Evolutionary conservation across 257 asterid genomes (phyloP).

Genomic region (Solanum paucissectum): DNA sequence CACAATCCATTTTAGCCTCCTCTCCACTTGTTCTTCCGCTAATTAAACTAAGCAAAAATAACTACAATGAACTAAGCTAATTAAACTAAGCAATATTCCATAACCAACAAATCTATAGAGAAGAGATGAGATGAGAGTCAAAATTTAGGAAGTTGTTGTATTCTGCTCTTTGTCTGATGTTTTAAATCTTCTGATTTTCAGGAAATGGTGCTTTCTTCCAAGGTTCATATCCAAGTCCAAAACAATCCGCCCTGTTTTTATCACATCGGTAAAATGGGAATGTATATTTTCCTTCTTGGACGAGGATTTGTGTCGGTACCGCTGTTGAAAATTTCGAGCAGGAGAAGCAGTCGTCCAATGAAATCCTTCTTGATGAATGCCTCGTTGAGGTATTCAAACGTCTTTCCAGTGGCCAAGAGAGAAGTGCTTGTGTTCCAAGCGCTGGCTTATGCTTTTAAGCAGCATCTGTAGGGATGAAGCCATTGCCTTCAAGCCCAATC

Average conservation of each 20-base stretch:
- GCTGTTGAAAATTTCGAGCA: constrained; percentile 13
- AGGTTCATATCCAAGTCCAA: background rate
- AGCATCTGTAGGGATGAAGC: constrained; percentile 27
- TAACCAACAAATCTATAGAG: too few relatives aligned
- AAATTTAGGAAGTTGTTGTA: too few relatives aligned
- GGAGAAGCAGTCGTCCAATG: constrained; percentile 40
- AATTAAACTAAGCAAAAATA: too few relatives aligned
- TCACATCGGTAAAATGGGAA: constrained; percentile 46
- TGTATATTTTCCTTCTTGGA: constrained; percentile 52
- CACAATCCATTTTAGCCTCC: background rate
- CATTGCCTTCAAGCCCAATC: background rate
- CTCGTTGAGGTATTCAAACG: constrained; percentile 29
- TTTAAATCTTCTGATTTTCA: background rate
- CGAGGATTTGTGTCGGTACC: constrained; percentile 63
- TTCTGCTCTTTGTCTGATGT: too few relatives aligned
- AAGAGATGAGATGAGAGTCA: too few relatives aligned
- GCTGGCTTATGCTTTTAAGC: constrained; percentile 82
- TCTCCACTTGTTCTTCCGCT: background rate
- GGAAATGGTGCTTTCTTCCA: background rate
- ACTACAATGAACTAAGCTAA: too few relatives aligned
- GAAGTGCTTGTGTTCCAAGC: constrained; percentile 50
- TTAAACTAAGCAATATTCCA: too few relatives aligned
- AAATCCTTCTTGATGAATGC: constrained; percentile 88
- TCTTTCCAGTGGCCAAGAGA: constrained; percentile 50
- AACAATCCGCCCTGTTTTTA: constrained; percentile 21